Conservation (phyloP, 2,329 filamentous ascomycete genomes). For the Rutstroemia sp. region DNA sequence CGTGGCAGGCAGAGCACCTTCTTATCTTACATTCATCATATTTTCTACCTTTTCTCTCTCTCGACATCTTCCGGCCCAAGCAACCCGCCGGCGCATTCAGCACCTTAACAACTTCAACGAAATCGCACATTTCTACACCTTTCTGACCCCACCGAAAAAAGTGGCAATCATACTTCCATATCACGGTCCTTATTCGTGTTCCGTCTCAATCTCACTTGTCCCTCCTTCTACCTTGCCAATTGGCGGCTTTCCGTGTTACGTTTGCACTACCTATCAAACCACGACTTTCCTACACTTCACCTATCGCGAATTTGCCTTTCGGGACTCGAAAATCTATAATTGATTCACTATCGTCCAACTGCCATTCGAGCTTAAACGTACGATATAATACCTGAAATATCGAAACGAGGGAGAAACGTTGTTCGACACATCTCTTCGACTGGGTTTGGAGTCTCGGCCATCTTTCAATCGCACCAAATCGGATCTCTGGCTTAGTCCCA, state of each 20-base stretch:
- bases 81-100: no score
- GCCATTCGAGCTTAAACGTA: background rate
- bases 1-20: no score
- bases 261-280: background rate
- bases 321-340: conserved; percentile 1
- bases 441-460: background rate
- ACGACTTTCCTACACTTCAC: background rate
- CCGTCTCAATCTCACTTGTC: conserved; percentile 8
- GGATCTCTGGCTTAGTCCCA: background rate
- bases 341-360: conserved; percentile 1
- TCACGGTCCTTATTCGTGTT: conserved; percentile 4
- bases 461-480: background rate
- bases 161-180: background rate
- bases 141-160: background rate
- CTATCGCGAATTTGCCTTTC: background rate
- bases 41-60: background rate
- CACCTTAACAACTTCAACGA: background rate
- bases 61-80: background rate
- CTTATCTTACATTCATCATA: background rate
- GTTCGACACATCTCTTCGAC: background rate
- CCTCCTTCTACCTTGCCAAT: conserved; percentile 9
- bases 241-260: conserved; percentile 9
- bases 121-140: conserved; percentile 1
- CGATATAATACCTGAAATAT: background rate
- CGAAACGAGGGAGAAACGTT: background rate